Percentiles rank a stretch among this genome's conserved stretches.
phyloP scores from a whole-genome alignment of 768 basidiomycete genomes.

The Trametes punicea region DNA sequence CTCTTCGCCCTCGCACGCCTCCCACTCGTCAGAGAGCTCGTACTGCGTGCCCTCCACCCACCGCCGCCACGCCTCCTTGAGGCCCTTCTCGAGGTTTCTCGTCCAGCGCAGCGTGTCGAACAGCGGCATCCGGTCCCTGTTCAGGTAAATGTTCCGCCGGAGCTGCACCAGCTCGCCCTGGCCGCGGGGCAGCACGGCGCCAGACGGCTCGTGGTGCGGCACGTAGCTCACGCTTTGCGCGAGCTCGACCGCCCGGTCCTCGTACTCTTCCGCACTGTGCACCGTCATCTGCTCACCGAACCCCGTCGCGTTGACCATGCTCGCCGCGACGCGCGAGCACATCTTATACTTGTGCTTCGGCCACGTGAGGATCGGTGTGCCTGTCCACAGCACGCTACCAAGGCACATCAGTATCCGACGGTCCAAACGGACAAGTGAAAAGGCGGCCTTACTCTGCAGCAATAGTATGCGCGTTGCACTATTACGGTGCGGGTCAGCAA shows the following conservation, averaged over 20 bases:
- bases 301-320: conserved; percentile 46
- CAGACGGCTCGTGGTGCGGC: conserved; percentile 14
- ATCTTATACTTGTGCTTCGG: conserved; percentile 46
- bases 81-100: conserved; percentile 44
- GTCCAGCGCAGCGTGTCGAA: conserved; percentile 50
- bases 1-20: conserved; percentile 32
- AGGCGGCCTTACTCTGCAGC: conserved; percentile 43
- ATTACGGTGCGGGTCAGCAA: background rate
- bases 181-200: conserved; percentile 22
- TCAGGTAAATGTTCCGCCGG: conserved; percentile 40
- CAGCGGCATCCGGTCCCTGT: conserved; percentile 40
- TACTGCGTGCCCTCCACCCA: conserved; percentile 44
- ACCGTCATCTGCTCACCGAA: conserved; percentile 48
- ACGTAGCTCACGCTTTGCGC: conserved; percentile 31
- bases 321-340: conserved; percentile 49
- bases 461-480: conserved; percentile 54
- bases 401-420: conserved; percentile 2
- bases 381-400: conserved; percentile 47
- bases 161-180: conserved; percentile 39
- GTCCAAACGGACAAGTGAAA: background rate
- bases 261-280: conserved; percentile 41
- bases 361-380: conserved; percentile 49
- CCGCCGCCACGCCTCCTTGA: conserved; percentile 41
- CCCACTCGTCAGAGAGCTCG: conserved; percentile 36
- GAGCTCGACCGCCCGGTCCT: conserved; percentile 41